Conservation (phyloP, 2,329 filamentous ascomycete genomes). For the Tolypocladium amazonense region DNA sequence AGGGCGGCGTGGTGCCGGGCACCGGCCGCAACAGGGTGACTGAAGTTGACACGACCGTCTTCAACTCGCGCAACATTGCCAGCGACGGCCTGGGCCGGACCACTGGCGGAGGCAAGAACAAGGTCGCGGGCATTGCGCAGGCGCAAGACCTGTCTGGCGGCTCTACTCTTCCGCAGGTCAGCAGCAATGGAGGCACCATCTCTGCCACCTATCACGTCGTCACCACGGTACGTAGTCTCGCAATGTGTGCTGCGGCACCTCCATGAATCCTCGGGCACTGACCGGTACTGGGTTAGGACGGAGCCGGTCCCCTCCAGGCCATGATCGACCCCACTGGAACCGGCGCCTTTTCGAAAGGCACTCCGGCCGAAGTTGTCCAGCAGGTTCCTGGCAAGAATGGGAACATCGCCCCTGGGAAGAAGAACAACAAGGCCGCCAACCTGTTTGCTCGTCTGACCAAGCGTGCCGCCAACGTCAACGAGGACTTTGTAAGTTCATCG, state of each 20-base stretch:
- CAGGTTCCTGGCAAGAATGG: conserved; percentile 26
- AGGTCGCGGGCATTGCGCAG: conserved; percentile 15
- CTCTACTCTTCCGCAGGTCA: conserved; percentile 27
- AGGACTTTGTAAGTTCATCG: conserved; percentile 11
- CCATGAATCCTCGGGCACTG: neutral
- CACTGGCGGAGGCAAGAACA: conserved; percentile 23
- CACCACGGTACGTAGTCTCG: conserved; percentile 18
- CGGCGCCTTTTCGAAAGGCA: conserved; percentile 20
- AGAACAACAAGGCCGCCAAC: neutral
- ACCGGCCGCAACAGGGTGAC: conserved; percentile 28
- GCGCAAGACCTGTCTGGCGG: conserved; percentile 27
- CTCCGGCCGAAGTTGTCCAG: conserved; percentile 14
- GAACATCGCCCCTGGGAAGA: conserved; percentile 16
- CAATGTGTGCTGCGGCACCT: neutral
- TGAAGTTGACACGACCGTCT: conserved; percentile 35
- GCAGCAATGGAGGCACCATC: conserved; percentile 19
- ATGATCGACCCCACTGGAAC: conserved; percentile 26
- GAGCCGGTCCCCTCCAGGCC: conserved; percentile 26
- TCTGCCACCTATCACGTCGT: conserved; percentile 27
- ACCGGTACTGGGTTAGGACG: conserved; percentile 11
- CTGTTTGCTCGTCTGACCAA: conserved; percentile 7
- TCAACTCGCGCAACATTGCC: conserved; percentile 20
- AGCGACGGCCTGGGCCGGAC: conserved; percentile 28
- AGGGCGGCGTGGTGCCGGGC: conserved; percentile 26
- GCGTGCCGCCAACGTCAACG: conserved; percentile 19